Evolutionary conservation across 1,284 basidiomycete species (phyloP).

Genomic region (Ganoderma lingzhi): DNA sequence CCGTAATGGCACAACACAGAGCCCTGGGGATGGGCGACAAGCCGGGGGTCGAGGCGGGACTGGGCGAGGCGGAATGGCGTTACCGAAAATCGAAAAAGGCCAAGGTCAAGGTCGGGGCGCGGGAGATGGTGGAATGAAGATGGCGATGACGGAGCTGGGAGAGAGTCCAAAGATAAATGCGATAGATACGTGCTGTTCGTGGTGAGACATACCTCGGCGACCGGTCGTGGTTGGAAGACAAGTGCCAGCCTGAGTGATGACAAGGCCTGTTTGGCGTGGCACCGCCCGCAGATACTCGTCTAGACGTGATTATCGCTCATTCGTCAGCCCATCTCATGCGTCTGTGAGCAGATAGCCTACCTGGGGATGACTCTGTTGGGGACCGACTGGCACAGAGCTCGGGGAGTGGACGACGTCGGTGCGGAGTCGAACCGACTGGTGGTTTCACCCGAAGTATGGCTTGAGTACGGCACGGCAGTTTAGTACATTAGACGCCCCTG

Average conservation of each 20-base stretch:
- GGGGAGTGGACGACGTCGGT: not conserved
- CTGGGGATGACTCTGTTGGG: not conserved
- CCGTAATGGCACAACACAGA: not conserved
- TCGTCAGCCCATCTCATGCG: not conserved
- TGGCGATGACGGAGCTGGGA: not conserved
- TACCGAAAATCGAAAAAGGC: slow-evolving; percentile 3
- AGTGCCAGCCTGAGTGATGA: not conserved
- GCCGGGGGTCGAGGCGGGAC: not conserved
- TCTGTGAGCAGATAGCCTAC: not conserved
- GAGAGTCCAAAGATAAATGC: not conserved
- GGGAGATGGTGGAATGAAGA: not conserved
- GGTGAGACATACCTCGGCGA: not conserved
- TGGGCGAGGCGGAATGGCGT: slow-evolving; percentile 1
- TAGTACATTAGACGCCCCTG: not conserved
- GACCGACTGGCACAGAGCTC: not conserved
- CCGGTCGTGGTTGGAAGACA: not conserved
- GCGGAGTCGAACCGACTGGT: not conserved
- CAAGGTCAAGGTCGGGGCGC: not conserved
- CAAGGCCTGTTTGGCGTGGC: not conserved
- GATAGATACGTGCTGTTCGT: not conserved
- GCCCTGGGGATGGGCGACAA: not conserved
- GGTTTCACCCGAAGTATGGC: too few species aligned
- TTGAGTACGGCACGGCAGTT: too few species aligned
- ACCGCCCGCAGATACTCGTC: not conserved
- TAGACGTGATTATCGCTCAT: not conserved